Percentiles rank a stretch among this genome's conserved stretches.
phyloP scores from a whole-genome alignment of 176 grass and related monocot genomes.

The Guadua angustifolia region DNA sequence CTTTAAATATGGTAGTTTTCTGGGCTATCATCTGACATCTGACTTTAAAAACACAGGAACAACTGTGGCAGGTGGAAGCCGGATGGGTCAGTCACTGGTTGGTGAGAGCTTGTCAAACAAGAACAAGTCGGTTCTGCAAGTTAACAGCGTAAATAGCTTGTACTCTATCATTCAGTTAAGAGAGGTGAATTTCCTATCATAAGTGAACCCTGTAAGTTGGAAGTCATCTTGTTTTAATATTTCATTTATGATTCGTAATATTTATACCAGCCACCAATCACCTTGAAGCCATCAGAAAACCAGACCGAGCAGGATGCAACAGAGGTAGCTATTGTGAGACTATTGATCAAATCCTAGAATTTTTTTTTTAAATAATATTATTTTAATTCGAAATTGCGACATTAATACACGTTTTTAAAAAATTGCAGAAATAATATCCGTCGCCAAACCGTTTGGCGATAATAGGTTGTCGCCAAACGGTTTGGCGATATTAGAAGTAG shows the following conservation, averaged over 20 bases:
- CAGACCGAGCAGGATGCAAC: slow-evolving; percentile 67
- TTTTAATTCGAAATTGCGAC: no score
- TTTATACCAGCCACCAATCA: slow-evolving; percentile 68
- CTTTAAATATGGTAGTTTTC: not conserved
- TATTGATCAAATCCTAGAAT: slow-evolving; percentile 87
- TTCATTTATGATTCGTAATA: slow-evolving; percentile 39
- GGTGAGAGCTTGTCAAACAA: slow-evolving; percentile 55
- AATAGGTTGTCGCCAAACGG: no score
- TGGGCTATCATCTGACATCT: slow-evolving; percentile 30
- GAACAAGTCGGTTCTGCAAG: slow-evolving; percentile 44
- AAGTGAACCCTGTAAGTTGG: slow-evolving; percentile 9
- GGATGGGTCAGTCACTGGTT: slow-evolving; percentile 44
- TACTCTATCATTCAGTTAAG: slow-evolving; percentile 64
- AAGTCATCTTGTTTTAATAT: slow-evolving; percentile 21
- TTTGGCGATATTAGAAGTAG: no score
- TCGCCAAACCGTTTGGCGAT: no score
- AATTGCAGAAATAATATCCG: no score
- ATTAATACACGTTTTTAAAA: no score
- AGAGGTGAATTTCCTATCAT: slow-evolving; percentile 62
- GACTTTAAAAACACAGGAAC: slow-evolving; percentile 42
- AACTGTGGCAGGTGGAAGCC: slow-evolving; percentile 51
- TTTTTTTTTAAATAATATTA: no score
- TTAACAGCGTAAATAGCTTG: slow-evolving; percentile 53
- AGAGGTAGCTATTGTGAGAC: slow-evolving; percentile 80
- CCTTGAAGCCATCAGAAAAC: slow-evolving; percentile 80